Conservation (phyloP, 2,329 filamentous ascomycete genomes). For the Massarina eburnea region DNA sequence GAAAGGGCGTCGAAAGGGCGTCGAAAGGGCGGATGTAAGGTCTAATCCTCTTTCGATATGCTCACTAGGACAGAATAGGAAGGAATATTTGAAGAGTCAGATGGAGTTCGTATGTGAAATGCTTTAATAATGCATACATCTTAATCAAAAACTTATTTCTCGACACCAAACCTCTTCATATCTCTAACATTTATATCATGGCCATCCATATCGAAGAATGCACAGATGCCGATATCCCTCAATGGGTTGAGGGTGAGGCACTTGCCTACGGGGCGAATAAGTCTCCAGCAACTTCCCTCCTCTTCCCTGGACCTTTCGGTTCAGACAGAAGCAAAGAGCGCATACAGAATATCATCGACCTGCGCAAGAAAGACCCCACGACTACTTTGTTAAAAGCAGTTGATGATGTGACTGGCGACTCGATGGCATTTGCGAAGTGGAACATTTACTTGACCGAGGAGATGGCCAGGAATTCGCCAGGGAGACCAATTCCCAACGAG, state of each 20-base stretch:
- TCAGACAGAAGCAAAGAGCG: slow-evolving; percentile 11
- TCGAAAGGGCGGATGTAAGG: neutral
- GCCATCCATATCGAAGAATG: slow-evolving; percentile 23
- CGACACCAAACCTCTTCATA: neutral
- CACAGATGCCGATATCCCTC: slow-evolving; percentile 25
- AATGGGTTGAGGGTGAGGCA: slow-evolving; percentile 22
- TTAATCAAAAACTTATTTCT: neutral
- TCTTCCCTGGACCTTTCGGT: slow-evolving; percentile 31
- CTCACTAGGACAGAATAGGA: neutral
- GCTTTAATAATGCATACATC: neutral
- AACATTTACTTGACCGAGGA: slow-evolving; percentile 25
- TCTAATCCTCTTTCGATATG: neutral
- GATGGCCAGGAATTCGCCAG: slow-evolving; percentile 10
- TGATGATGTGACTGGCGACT: slow-evolving; percentile 24
- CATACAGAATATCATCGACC: slow-evolving; percentile 9
- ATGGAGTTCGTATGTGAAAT: neutral
- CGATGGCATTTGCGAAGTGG: slow-evolving; percentile 35
- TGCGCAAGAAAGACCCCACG: slow-evolving; percentile 16
- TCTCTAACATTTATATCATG: slow-evolving; percentile 16
- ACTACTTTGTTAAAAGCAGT: slow-evolving; percentile 23
- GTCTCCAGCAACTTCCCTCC: slow-evolving; percentile 15
- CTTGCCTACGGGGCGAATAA: slow-evolving; percentile 21
- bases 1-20: neutral
- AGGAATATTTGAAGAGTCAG: neutral
- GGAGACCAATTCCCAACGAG: slow-evolving; percentile 14